Conservation (phyloP, 176 grass and related monocot species). For the Aegilops umbellulata region DNA sequence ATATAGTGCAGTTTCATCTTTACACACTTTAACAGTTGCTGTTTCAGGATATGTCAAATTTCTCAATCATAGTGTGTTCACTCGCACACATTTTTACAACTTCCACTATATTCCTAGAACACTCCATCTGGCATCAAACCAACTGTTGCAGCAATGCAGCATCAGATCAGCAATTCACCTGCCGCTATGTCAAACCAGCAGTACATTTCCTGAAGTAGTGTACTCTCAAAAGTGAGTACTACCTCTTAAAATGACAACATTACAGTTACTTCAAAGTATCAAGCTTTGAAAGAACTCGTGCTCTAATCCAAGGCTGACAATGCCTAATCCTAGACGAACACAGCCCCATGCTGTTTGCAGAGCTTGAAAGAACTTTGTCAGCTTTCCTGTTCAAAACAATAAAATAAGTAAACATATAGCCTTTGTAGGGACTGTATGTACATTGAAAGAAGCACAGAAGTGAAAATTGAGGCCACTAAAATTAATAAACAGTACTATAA, state of each 20-base stretch:
- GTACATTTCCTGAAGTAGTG: conserved; percentile 18
- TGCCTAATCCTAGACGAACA: conserved; percentile 67
- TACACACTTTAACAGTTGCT: conserved; percentile 4
- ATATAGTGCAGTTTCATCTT: neutral
- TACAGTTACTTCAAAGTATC: conserved; percentile 52
- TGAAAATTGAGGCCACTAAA: neutral
- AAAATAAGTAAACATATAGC: conserved; percentile 26
- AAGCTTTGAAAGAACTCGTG: conserved; percentile 82
- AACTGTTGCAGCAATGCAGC: conserved; percentile 6
- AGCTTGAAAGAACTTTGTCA: conserved; percentile 44
- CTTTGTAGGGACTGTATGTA: conserved; percentile 20
- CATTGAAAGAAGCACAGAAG: neutral
- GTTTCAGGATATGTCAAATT: neutral
- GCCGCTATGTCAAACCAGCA: neutral
- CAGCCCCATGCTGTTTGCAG: conserved; percentile 49
- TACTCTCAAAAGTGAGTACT: conserved; percentile 31
- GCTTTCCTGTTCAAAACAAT: conserved; percentile 61
- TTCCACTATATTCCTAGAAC: neutral
- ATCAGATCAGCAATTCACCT: conserved; percentile 18
- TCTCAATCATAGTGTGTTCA: neutral
- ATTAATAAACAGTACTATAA: neutral
- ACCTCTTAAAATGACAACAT: conserved; percentile 16
- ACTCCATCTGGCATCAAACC: conserved; percentile 24
- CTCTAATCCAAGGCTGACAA: conserved; percentile 55
- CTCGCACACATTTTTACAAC: neutral